Conservation (phyloP, 495 filamentous ascomycete genomes). For the Penicillium paradoxum region DNA sequence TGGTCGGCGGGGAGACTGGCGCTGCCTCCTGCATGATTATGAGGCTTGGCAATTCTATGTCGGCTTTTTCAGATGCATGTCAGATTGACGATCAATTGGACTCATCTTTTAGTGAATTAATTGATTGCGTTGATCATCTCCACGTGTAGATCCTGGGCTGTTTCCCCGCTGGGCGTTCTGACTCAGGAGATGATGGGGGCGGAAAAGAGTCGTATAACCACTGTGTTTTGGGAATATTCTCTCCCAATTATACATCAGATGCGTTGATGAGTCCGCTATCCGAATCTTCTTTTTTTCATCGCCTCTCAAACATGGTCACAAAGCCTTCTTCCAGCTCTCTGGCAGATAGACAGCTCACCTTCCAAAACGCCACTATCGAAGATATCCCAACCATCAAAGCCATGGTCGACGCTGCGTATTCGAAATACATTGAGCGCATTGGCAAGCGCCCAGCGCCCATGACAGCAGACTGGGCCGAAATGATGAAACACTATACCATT, state of each 20-base stretch:
- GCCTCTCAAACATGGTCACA: not conserved
- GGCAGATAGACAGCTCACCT: not conserved
- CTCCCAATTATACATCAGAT: too few relatives aligned
- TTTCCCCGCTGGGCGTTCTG: too few relatives aligned
- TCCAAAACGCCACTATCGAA: conserved; percentile 19
- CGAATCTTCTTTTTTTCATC: not conserved
- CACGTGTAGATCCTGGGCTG: too few relatives aligned
- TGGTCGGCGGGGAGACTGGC: conserved; percentile 9
- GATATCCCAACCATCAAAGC: conserved; percentile 23
- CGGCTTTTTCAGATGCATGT: too few relatives aligned
- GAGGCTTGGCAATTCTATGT: too few relatives aligned
- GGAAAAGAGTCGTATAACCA: too few relatives aligned
- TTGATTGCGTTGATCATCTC: too few relatives aligned
- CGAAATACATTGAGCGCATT: conserved; percentile 35
- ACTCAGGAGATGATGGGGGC: too few relatives aligned
- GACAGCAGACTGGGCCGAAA: conserved; percentile 22
- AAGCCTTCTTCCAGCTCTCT: not conserved
- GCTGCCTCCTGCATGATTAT: conserved; percentile 15
- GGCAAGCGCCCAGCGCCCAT: conserved; percentile 34
- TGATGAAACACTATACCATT: conserved; percentile 14
- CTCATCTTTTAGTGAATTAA: too few relatives aligned
- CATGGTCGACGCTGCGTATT: conserved; percentile 30
- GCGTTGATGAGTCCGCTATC: too few relatives aligned
- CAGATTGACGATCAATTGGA: too few relatives aligned
- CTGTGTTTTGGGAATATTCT: too few relatives aligned